phyloP scores from a whole-genome alignment of 2,329 filamentous ascomycete genomes.

The Botryosphaeria agaves region DNA sequence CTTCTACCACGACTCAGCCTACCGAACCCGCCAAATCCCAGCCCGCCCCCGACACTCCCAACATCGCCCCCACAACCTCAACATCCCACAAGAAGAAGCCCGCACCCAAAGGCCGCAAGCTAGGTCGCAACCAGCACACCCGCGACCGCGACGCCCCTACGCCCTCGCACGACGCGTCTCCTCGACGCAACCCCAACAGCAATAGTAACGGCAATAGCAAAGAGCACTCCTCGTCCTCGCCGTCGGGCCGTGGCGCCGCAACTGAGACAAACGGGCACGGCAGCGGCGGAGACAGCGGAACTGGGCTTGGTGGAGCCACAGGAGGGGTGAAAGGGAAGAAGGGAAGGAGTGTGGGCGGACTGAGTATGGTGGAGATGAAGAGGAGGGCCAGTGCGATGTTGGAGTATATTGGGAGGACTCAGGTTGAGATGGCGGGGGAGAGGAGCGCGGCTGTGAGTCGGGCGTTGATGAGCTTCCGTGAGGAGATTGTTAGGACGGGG shows the following conservation, averaged over 20 bases:
- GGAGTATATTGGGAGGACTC: slow-evolving; percentile 77
- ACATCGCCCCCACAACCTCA: slow-evolving; percentile 21
- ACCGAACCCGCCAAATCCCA: slow-evolving; percentile 24
- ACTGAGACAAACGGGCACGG: slow-evolving; percentile 17
- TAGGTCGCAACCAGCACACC: slow-evolving; percentile 68
- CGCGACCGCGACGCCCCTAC: slow-evolving; percentile 45
- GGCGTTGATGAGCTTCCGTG: slow-evolving; percentile 22
- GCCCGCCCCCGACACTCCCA: slow-evolving; percentile 16
- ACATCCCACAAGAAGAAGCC: slow-evolving; percentile 43
- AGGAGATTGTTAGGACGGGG: slow-evolving; percentile 18
- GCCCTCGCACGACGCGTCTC: slow-evolving; percentile 10
- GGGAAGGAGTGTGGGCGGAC: too few relatives aligned
- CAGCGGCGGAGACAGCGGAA: slow-evolving; percentile 15
- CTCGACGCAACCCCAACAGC: slow-evolving; percentile 8
- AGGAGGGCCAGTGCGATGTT: slow-evolving; percentile 68
- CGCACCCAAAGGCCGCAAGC: slow-evolving; percentile 48
- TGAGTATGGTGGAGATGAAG: slow-evolving; percentile 65
- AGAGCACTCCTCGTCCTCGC: neutral
- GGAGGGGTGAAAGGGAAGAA: slow-evolving; percentile 9
- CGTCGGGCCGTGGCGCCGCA: slow-evolving; percentile 34
- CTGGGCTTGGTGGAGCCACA: too few relatives aligned
- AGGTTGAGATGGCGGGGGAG: slow-evolving; percentile 65
- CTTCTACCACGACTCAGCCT: slow-evolving; percentile 22
- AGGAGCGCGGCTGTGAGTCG: slow-evolving; percentile 39
- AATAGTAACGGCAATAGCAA: slow-evolving; percentile 5